Evolutionary conservation across 768 basidiomycete species (phyloP), one percentile per base, ranked within the genome.

Genomic region (Lactifluus volemus): DNA sequence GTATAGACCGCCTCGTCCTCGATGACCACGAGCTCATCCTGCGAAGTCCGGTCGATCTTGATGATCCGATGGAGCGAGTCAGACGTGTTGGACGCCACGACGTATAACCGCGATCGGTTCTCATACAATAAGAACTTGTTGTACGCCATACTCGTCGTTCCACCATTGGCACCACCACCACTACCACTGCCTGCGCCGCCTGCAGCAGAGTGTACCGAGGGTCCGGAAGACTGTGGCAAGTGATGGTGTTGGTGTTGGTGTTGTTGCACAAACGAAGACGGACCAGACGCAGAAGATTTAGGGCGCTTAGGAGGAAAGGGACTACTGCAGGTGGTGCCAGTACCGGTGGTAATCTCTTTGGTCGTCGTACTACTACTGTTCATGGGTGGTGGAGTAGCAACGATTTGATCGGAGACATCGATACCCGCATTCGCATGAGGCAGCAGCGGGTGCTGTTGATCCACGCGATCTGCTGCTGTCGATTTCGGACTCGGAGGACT

Each of bases 41-140:
- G 86, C 0, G 83, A 80, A 1, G 89, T 93, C 44, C 96, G 79
- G 72, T 99, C 94, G 55, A 99, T 86, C 77, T 94, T 97, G 69
- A 98, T 82, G 58, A 99, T 91, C 19, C 90, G 83, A 69, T 97
- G 94, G 1, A 89, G 82, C 0, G 91, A 88, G 61, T 92, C 91
- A 17, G 89, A 84, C 0, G 91, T 82, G 74, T 93, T 93, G 45
- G 90, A 94, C 2, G 90, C 94, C 62, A 98, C 84, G 55, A 99
- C 83, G 75, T 85, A 98, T 79, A 96, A 93, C 17, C 92, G 86
- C 25, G 86, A 79, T 58, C 85, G 84, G 68, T 92, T 98, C 76
- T 99, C 96, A 72, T 97, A 98, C 3, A 98, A 76, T 36, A 92
- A 87, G 76, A 92, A 94, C 70, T 92, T 92, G 76, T 93, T 94